Evolutionary conservation across 2,329 filamentous ascomycete species (phyloP), one percentile per base, ranked within the genome.

Genomic region (Aspergillus quadricinctus): DNA sequence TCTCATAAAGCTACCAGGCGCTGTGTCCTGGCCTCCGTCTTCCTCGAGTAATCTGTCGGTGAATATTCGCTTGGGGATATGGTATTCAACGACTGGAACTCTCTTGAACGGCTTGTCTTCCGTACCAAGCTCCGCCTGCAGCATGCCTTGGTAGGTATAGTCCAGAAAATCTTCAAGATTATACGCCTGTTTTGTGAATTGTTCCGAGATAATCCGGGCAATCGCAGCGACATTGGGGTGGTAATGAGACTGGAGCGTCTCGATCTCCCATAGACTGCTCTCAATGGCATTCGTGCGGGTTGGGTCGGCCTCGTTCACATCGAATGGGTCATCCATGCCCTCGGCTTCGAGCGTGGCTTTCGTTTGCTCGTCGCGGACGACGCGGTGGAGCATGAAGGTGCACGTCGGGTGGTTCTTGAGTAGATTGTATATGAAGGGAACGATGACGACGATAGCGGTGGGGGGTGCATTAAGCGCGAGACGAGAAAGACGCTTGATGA

Each of bases 111-210:
- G 85, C 75, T 93, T 95, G 57, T 82, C 80, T 55, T 75, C 75
- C 2, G 61, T 60, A 0, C 74, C 75, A 61, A 96, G 79, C 72
- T 99, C 94, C 3, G 87, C 87, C 58, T 94, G 90, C 46, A 97
- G 76, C 70, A 99, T 84, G 8, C 74, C 76, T 56, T 75, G 71
- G 74, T 97, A 99, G 0, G 90, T 93, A 72, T 97, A 92, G 69
- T 99, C 94, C 49, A 97, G 77, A 74, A 99, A 99, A 70, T 99
- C 94, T 70, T 99, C 94, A n/a, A 97, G 77, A 65, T 92, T 94
- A 75, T 97, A 99, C 2, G 88, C 83, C 64, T 92, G 87, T 77
- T 99, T 99, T 2, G 94, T 99, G 72, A 97, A 99, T 72, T 97
- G 94, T 75, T 97, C 92, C 2, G 90, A 90, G 56, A 99, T 86